phyloP scores from a whole-genome alignment of 73 alveolate species.

The Uronychia setigera region DNA sequence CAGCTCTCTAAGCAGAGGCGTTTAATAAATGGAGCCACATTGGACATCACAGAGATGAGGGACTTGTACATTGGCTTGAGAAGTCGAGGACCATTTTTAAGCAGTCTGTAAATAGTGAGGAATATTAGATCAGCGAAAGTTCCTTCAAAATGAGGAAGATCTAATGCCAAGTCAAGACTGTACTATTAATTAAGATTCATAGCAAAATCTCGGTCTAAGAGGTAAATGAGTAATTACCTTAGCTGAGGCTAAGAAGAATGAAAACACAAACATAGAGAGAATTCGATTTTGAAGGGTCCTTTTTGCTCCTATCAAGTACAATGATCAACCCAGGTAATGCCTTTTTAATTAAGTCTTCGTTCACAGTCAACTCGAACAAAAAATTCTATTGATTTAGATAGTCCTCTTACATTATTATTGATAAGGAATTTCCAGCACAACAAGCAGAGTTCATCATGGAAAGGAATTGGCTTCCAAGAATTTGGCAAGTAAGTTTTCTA shows the following conservation, averaged over 20 bases:
- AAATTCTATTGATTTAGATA: not conserved
- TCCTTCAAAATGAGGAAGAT: conserved; percentile 53
- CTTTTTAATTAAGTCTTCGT: conserved; percentile 53
- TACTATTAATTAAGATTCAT: conserved; percentile 61
- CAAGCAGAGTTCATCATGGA: conserved; percentile 52
- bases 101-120: conserved; percentile 41
- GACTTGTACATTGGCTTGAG: conserved; percentile 67
- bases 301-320: conserved; percentile 43
- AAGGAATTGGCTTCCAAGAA: conserved; percentile 51
- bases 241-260: conserved; percentile 12
- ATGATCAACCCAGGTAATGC: conserved; percentile 33
- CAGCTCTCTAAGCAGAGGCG: conserved; percentile 55
- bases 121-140: conserved; percentile 60
- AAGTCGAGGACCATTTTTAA: conserved; percentile 64
- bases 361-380: conserved; percentile 43
- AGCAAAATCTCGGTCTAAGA: conserved; percentile 58
- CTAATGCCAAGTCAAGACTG: conserved; percentile 34
- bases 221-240: conserved; percentile 21
- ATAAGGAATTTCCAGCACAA: conserved; percentile 62
- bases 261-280: conserved; percentile 55
- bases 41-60: conserved; percentile 56
- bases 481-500: conserved; percentile 51
- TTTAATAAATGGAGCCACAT: conserved; percentile 64
- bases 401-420: conserved; percentile 17
- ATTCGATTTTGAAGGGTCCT: conserved; percentile 61